Evolutionary conservation across 306 rosid genomes (phyloP).

Genomic region (Corylus americana): DNA sequence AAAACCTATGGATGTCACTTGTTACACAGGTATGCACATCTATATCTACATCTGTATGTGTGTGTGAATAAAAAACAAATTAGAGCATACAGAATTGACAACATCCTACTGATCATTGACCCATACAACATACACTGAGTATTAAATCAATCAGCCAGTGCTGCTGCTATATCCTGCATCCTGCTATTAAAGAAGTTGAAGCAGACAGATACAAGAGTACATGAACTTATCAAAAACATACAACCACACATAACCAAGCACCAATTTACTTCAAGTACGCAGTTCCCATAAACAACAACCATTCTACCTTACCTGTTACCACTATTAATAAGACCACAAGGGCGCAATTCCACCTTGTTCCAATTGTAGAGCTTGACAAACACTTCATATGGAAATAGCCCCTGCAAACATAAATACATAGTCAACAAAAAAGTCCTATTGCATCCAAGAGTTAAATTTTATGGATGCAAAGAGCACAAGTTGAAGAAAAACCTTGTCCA

Average conservation of each 20-base stretch:
- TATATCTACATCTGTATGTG: too few relatives aligned
- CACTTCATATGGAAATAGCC: slow-evolving; percentile 62
- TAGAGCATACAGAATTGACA: background rate
- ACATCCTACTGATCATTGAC: background rate
- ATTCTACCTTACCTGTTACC: slow-evolving; percentile 79
- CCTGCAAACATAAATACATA: slow-evolving; percentile 48
- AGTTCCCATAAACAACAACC: slow-evolving; percentile 12
- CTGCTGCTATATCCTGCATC: slow-evolving; percentile 12
- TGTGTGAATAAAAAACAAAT: background rate
- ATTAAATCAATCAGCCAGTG: background rate
- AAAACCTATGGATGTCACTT: too few relatives aligned
- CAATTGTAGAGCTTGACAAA: slow-evolving; percentile 82
- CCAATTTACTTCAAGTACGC: background rate
- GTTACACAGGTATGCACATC: too few relatives aligned
- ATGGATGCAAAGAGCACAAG: background rate
- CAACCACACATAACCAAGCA: slow-evolving; percentile 17
- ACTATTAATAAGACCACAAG: slow-evolving; percentile 82
- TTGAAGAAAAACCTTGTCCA: slow-evolving; percentile 59
- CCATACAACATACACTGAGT: background rate
- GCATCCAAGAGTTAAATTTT: slow-evolving; percentile 13
- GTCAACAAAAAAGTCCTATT: slow-evolving; percentile 16
- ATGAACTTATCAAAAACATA: slow-evolving; percentile 13
- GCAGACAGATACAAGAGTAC: slow-evolving; percentile 8
- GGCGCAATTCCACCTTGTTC: slow-evolving; percentile 70
- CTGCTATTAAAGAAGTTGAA: slow-evolving; percentile 3